Base-by-base conservation (phyloP, 805 yeast genomes). In the Candida maesae region DNA sequence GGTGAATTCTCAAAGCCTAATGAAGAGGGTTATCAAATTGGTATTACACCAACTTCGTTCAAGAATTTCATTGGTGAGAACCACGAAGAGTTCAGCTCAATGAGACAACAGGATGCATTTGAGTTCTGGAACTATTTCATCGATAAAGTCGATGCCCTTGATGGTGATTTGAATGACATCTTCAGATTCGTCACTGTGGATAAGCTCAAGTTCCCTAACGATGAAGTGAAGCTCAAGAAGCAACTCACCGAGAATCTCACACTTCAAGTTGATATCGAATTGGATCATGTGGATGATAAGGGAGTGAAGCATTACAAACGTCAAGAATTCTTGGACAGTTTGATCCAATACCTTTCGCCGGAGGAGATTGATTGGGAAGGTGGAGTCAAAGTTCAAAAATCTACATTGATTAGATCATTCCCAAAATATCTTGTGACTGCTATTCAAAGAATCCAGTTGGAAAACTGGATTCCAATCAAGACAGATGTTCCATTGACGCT, bases 81-180 rank as follows among this genome's bases (percentile, higher is more conserved):
- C 27, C 95, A 93, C 60, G 70, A 70, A 14, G 99, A 93, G 55
- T 93, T 93, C 53, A 71, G 81, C 33, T 81, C 95, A 0, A 85
- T 81, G 72, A 78, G 80, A 51, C 99, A 93, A 59, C 99, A 93
- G 61, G 99, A 93, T 66, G 93, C 98, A 0, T 84, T 81, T 67
- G 99, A 93, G 60, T 93, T 89, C 57, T 74, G 89, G 63, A 63
- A 77, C 5, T 84, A 79, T 57, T 61, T 91, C 8, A 55, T 81
- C 21, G 84, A 81, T 41, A 73, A 76, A 47, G 60, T 89, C 20
- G 90, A 84, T 47, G 58, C 60, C 5, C 60, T 73, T 48, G 62
- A 67, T 24, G 30, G 52, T 1, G 46, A 55, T 6, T 33, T 49
- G 1, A 74, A 78, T 42, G 71, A 73, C 37, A 51, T 70, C 13